phyloP scores from a whole-genome alignment of 345 rosid species.

The Moricandia moricandioides region DNA sequence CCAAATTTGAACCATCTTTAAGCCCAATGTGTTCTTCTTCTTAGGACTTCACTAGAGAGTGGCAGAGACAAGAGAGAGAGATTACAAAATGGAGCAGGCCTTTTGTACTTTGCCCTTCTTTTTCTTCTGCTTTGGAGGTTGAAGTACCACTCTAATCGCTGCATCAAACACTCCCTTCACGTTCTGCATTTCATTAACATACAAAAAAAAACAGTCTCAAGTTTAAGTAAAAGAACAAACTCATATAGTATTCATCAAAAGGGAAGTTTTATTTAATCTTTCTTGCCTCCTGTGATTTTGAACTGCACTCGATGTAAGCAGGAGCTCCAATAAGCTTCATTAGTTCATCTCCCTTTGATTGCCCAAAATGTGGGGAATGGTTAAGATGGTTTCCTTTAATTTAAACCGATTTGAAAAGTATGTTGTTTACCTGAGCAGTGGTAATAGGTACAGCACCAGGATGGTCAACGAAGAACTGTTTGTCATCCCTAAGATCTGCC shows the following conservation, averaged over 20 bases:
- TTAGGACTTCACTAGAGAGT: constrained; percentile 20
- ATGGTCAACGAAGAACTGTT: constrained; percentile 83
- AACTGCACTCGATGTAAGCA: constrained; percentile 91
- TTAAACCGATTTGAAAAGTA: background rate
- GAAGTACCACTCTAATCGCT: constrained; percentile 91
- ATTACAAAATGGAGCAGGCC: constrained; percentile 88
- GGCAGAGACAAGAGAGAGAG: background rate
- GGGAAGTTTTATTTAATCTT: background rate
- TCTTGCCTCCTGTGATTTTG: constrained; percentile 84
- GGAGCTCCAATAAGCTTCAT: constrained; percentile 77
- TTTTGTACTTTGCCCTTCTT: constrained; percentile 84
- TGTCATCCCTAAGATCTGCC: constrained; percentile 91
- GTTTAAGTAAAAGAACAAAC: background rate
- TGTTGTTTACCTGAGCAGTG: constrained; percentile 60
- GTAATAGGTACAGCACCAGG: constrained; percentile 93
- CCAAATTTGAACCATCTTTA: constrained; percentile 15
- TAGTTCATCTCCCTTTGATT: constrained; percentile 82
- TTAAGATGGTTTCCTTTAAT: constrained; percentile 18
- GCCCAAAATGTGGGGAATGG: background rate
- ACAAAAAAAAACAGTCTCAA: background rate
- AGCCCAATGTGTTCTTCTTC: constrained; percentile 17
- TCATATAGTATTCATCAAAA: background rate
- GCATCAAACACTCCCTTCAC: constrained; percentile 93
- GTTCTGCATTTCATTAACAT: constrained; percentile 50
- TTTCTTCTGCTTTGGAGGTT: constrained; percentile 88